Conservation (phyloP, 495 filamentous ascomycete species). For the Astrothelium macrocarpum region DNA sequence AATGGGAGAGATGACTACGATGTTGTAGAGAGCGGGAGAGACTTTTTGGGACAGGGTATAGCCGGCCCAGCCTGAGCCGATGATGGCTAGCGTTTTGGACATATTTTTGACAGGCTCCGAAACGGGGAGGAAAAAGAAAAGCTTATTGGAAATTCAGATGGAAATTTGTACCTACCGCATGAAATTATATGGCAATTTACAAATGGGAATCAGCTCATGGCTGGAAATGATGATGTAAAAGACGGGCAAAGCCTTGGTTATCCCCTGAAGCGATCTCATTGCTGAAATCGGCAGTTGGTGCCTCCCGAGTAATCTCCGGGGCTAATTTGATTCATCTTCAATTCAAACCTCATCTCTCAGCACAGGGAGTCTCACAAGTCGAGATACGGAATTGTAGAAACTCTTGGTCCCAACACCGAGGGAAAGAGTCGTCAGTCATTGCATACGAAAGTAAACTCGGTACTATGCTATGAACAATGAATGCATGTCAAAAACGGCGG, state of each 20-base stretch:
- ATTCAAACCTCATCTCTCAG: not conserved
- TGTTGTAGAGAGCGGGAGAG: constrained; percentile 8
- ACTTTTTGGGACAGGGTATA: constrained; percentile 13
- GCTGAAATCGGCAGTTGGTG: not conserved
- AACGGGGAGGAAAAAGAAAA: not conserved
- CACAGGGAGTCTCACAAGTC: not conserved
- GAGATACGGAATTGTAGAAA: not conserved
- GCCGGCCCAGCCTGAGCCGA: constrained; percentile 14
- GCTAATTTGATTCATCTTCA: not conserved
- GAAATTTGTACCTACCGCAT: not conserved
- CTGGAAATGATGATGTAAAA: not conserved
- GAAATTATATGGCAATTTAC: not conserved
- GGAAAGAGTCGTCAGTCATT: not conserved
- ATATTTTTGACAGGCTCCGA: not conserved
- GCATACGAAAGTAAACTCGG: not conserved
- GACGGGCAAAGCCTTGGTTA: not conserved
- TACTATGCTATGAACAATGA: not conserved
- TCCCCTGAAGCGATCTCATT: not conserved
- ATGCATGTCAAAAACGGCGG: not conserved
- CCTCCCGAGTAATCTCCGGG: not conserved
- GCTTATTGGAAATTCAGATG: not conserved
- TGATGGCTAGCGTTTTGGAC: constrained; percentile 12
- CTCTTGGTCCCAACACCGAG: not conserved
- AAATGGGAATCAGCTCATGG: not conserved
- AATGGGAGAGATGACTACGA: constrained; percentile 12